Evolutionary conservation across 768 basidiomycete genomes (phyloP), one percentile per base, ranked within the genome.

Genomic region (Trametes maxima): DNA sequence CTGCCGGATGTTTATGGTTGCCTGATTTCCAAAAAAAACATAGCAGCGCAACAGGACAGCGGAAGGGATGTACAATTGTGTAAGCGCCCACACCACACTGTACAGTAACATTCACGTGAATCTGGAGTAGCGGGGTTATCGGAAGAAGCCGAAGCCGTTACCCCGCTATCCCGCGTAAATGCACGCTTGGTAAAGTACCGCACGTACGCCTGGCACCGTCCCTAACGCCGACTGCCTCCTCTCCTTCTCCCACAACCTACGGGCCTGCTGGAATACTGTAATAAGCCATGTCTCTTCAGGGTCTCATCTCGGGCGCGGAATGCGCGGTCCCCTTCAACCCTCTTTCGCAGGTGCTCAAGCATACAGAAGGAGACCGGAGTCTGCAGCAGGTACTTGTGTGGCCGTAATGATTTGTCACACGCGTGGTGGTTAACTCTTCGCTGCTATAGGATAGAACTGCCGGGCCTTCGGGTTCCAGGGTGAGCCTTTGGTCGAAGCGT

Each of bases 271-370:
- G 2, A 8, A 47, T 25, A 14, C 51, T 25, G 24, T 39, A 21
- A 16, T 39, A 16, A 1, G 21, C 11, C 0, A 91, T 91, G 89
- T 89, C 90, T 22, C 79, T 92, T 56, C 88, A 90, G 77, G 81
- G 87, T 58, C 78, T 94, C 42, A 84, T 94, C 62, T 94, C 92
- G 60, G 95, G 94, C 59, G 83, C 94, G 45, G 96, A 98, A 76
- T 97, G 95, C 74, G 90, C 89, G 13, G 83, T 87, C 19, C 79
- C 87, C 1, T 80, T 88, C 50, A 98, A 97, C 71, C 95, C 95
- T 2, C 79, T 98, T 24, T 86, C 91, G 2, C 89, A 93, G 67
- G 88, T 98, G 24, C 80, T 95, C 54, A 96, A 97, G 72, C 90
- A 96, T 69, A 85, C 92, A 10, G 92, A 94, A 59, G 87, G 85